These are phyloP conservation scores for Penicillium macrosclerotiorum DNA, from an alignment of 495 filamentous ascomycete species.

Conservation along the genomic window DNA sequence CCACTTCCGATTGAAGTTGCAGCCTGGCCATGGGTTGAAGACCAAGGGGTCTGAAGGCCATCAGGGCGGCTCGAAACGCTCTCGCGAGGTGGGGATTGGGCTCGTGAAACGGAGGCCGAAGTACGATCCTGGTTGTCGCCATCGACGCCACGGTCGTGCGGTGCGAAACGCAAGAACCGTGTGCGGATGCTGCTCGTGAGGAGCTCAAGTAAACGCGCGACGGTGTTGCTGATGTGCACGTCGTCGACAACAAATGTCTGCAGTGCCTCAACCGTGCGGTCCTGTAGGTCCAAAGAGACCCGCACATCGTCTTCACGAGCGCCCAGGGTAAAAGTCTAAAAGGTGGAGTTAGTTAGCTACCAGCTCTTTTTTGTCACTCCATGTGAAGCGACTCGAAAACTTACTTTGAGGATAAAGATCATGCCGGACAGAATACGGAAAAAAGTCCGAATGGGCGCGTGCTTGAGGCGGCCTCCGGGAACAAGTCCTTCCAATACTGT, in stretches of 20 bases:
- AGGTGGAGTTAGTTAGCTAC: background rate
- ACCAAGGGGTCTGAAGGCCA: constrained; percentile 32
- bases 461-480: constrained; percentile 80
- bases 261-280: constrained; percentile 74
- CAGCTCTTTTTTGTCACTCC: background rate
- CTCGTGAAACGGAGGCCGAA: constrained; percentile 34
- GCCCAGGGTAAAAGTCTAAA: constrained; percentile 85
- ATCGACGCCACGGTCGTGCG: constrained; percentile 41
- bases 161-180: constrained; percentile 64
- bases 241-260: constrained; percentile 89
- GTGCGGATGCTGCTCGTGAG: constrained; percentile 71
- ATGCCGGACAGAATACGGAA: constrained; percentile 92
- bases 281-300: constrained; percentile 76
- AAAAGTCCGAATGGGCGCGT: constrained; percentile 89
- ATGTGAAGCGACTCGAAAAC: background rate
- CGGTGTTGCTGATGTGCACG: constrained; percentile 90
- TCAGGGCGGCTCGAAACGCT: constrained; percentile 30
- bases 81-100: constrained; percentile 39
- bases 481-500: constrained; percentile 82
- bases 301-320: constrained; percentile 86
- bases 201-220: constrained; percentile 86
- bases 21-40: constrained; percentile 21
- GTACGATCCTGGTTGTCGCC: constrained; percentile 39
- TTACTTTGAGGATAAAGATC: constrained; percentile 84
- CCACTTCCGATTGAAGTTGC: constrained; percentile 22